These are phyloP conservation scores for Ganoderma sp. DNA, from an alignment of 1,284 basidiomycete species.

Conservation along the genomic window DNA sequence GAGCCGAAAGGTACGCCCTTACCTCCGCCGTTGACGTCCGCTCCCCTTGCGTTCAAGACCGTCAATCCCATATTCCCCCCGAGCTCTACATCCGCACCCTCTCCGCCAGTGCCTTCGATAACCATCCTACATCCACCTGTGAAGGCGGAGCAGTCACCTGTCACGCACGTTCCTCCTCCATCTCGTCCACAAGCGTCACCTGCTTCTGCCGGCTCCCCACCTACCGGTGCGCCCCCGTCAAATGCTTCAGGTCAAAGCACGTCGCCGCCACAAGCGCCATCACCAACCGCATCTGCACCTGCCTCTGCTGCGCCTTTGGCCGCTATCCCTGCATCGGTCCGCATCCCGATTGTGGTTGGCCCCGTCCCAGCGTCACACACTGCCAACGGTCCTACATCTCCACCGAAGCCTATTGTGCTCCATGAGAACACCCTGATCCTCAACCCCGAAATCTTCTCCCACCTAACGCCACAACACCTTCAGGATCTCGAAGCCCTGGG, in stretches of 20 bases:
- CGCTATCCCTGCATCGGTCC: conserved; percentile 46
- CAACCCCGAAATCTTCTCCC: conserved; percentile 84
- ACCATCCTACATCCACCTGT: conserved; percentile 18
- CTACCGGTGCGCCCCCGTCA: conserved; percentile 6
- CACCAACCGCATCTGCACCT: conserved; percentile 27
- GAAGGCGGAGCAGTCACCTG: conserved; percentile 35
- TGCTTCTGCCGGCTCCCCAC: conserved; percentile 23
- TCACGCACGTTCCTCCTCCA: conserved; percentile 13
- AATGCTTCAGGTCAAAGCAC: conserved; percentile 29
- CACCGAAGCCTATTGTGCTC: conserved; percentile 77
- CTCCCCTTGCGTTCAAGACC: conserved; percentile 54
- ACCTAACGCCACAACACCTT: conserved; percentile 76
- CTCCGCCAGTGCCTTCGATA: conserved; percentile 19
- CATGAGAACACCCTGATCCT: conserved; percentile 86
- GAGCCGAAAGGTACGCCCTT: conserved; percentile 59
- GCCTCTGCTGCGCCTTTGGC: conserved; percentile 34
- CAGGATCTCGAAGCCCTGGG: conserved; percentile 81
- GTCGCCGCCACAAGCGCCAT: conserved; percentile 23
- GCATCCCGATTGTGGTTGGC: conserved; percentile 67
- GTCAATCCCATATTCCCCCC: conserved; percentile 21
- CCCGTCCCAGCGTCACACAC: conserved; percentile 51
- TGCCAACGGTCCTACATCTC: conserved; percentile 41
- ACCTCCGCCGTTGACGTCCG: conserved; percentile 69
- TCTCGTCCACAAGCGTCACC: conserved; percentile 22
- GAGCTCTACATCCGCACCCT: conserved; percentile 28